Conservation (phyloP, 345 rosid genomes). For the Arabis hirsuta region DNA sequence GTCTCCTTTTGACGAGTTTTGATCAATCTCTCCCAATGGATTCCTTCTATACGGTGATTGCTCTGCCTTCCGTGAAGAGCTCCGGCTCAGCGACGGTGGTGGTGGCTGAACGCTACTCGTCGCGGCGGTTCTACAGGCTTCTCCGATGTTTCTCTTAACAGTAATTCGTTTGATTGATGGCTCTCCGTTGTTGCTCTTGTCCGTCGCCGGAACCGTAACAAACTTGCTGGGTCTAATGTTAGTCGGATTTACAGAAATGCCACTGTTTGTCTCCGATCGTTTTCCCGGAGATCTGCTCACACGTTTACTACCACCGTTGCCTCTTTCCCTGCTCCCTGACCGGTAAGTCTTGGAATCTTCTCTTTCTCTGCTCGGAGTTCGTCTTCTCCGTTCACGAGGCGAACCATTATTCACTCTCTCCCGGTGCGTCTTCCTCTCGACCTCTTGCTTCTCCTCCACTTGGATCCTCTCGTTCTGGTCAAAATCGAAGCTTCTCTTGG, state of each 20-base stretch:
- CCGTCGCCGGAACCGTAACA: constrained; percentile 85
- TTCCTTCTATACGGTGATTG: constrained; percentile 77
- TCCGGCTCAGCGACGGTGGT: constrained; percentile 60
- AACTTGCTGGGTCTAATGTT: constrained; percentile 61
- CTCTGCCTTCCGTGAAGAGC: constrained; percentile 57
- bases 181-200: constrained; percentile 49
- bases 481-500: constrained; percentile 85
- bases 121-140: constrained; percentile 45
- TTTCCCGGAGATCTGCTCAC: constrained; percentile 83
- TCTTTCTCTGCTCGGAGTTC: constrained; percentile 93
- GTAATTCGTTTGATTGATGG: constrained; percentile 51
- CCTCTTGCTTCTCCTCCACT: constrained; percentile 29
- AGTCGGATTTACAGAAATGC: constrained; percentile 26
- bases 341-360: constrained; percentile 51
- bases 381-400: constrained; percentile 66
- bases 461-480: constrained; percentile 49
- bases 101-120: constrained; percentile 59
- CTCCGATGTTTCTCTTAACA: constrained; percentile 69
- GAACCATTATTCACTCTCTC: constrained; percentile 32
- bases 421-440: constrained; percentile 48
- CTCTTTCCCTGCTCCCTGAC: constrained; percentile 66
- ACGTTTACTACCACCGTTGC: constrained; percentile 48
- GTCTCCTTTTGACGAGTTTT: constrained; percentile 48
- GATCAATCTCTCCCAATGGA: constrained; percentile 68
- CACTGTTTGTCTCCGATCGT: constrained; percentile 54